phyloP scores from a whole-genome alignment of 768 basidiomycete species.

The Mycena galericulata region DNA sequence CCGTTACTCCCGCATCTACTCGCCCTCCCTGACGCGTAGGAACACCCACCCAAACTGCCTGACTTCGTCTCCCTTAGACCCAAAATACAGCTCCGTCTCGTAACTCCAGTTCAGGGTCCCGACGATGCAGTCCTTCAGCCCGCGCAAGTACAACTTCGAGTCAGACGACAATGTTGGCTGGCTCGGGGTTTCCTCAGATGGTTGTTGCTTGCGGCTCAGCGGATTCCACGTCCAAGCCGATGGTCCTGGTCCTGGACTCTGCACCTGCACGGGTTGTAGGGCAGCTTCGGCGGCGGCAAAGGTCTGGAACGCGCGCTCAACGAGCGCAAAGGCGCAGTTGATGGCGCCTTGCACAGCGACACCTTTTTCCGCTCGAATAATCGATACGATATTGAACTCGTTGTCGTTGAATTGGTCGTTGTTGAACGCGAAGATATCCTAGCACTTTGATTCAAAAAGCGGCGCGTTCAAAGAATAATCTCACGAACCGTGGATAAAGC shows the following conservation, averaged over 20 bases:
- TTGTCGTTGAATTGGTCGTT: constrained; percentile 52
- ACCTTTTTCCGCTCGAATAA: constrained; percentile 58
- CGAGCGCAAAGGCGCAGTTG: constrained; percentile 52
- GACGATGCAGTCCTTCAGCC: constrained; percentile 65
- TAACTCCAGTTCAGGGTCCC: constrained; percentile 49
- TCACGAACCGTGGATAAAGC: constrained; percentile 63
- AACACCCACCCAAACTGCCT: constrained; percentile 33
- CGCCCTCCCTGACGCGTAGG: constrained; percentile 6
- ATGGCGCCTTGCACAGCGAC: constrained; percentile 65
- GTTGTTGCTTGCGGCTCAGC: constrained; percentile 18
- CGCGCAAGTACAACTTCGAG: constrained; percentile 55
- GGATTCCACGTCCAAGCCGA: constrained; percentile 34
- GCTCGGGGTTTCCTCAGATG: not conserved
- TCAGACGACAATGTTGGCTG: constrained; percentile 16
- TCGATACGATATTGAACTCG: constrained; percentile 59
- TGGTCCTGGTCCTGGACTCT: not conserved
- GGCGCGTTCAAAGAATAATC: not conserved
- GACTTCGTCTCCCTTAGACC: constrained; percentile 29
- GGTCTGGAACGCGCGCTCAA: constrained; percentile 50
- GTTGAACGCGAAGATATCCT: constrained; percentile 75
- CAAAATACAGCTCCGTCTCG: constrained; percentile 33
- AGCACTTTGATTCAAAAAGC: constrained; percentile 17
- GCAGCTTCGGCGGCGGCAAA: constrained; percentile 49
- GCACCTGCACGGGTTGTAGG: constrained; percentile 18
- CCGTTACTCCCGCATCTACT: not conserved